phyloP scores from a whole-genome alignment of 805 yeast genomes.

The Kodamaea fukazawae region DNA sequence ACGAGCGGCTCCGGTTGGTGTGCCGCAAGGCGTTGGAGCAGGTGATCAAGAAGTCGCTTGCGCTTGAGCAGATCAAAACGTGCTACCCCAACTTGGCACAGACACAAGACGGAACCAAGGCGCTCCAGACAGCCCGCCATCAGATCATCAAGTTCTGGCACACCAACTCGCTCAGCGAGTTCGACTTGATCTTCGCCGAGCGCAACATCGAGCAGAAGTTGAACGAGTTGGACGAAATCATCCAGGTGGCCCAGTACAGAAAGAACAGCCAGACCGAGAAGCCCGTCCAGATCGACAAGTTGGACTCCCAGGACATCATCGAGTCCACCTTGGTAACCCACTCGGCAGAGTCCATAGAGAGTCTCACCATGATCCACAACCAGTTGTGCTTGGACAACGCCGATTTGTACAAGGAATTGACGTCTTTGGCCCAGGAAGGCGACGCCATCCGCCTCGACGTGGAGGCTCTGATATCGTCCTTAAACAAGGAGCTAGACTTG shows the following conservation, averaged over 20 bases:
- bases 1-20: constrained; percentile 47
- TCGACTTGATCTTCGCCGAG: constrained; percentile 52
- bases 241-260: constrained; percentile 39
- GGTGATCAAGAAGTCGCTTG: constrained; percentile 46
- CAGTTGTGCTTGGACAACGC: constrained; percentile 36
- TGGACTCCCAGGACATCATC: constrained; percentile 31
- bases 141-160: constrained; percentile 56
- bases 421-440: constrained; percentile 19
- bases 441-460: constrained; percentile 20
- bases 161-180: constrained; percentile 48
- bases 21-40: constrained; percentile 54
- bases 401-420: constrained; percentile 24
- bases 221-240: constrained; percentile 47
- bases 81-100: constrained; percentile 55
- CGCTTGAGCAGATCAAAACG: constrained; percentile 47
- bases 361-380: constrained; percentile 33
- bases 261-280: constrained; percentile 11
- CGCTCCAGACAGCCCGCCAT: constrained; percentile 46
- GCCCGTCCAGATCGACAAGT: constrained; percentile 23
- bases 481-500: constrained; percentile 19
- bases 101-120: constrained; percentile 43
- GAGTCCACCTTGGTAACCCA: constrained; percentile 26
- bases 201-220: constrained; percentile 42
- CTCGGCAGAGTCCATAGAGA: constrained; percentile 23
- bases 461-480: constrained; percentile 18